Conservation (phyloP, 1,284 basidiomycete species). For the Amylostereum chailletii region DNA sequence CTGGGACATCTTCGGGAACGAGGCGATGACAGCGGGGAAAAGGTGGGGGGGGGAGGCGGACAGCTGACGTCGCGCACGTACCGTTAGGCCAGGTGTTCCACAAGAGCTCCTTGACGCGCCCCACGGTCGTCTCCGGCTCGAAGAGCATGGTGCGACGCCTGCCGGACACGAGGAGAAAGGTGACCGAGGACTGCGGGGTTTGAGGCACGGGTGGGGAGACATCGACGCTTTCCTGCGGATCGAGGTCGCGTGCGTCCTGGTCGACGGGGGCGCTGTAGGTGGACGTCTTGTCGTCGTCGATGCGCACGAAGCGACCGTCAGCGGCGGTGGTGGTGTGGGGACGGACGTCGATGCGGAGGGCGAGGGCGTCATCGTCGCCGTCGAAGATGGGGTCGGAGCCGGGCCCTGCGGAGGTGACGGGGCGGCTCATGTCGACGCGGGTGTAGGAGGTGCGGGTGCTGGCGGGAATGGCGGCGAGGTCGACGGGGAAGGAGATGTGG, state of each 20-base stretch:
- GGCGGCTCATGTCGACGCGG: conserved; percentile 22
- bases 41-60: neutral
- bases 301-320: neutral
- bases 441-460: conserved; percentile 29
- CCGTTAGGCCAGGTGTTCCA: conserved; percentile 81
- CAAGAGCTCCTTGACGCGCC: conserved; percentile 75
- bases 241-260: no score
- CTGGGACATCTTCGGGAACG: neutral
- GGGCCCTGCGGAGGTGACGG: conserved; percentile 13
- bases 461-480: conserved; percentile 22
- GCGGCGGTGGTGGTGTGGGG: neutral
- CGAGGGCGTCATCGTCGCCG: conserved; percentile 8
- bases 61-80: conserved; percentile 24
- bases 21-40: conserved; percentile 1
- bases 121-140: conserved; percentile 70
- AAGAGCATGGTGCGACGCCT: conserved; percentile 67
- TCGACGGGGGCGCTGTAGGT: neutral
- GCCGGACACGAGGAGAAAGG: conserved; percentile 73
- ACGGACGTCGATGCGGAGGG: neutral
- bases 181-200: conserved; percentile 58
- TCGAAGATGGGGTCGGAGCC: conserved; percentile 10
- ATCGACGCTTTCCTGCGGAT: no score
- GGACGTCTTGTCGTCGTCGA: conserved; percentile 11
- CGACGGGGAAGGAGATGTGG: conserved; percentile 9
- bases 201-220: conserved; percentile 31